Evolutionary conservation across 371 early-diverging fungal species (phyloP).

Genomic region (Rozella allomycis): DNA sequence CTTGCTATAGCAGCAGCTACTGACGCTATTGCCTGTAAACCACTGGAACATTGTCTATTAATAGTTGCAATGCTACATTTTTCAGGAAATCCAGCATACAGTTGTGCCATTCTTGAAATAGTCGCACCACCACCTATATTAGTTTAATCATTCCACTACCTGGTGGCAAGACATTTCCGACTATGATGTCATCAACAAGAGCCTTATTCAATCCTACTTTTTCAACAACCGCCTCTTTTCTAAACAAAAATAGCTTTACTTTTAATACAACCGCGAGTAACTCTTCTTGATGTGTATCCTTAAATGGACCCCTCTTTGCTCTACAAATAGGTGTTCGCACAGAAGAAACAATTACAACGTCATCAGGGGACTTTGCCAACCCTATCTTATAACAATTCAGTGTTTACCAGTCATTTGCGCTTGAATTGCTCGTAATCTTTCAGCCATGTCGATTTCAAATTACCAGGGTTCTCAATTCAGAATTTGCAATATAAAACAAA

Average conservation of each 20-base stretch:
- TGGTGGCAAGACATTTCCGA: constrained; percentile 79
- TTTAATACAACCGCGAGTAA: constrained; percentile 67
- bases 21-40: constrained; percentile 78
- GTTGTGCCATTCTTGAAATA: constrained; percentile 78
- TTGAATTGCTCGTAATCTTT: no score
- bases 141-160: no score
- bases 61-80: constrained; percentile 57
- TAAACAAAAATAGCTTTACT: constrained; percentile 17
- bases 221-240: constrained; percentile 29
- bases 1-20: constrained; percentile 74
- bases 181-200: constrained; percentile 77
- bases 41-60: constrained; percentile 93
- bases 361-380: constrained; percentile 60
- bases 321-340: constrained; percentile 72
- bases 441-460: no score
- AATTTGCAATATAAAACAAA: no score
- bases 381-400: no score
- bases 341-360: constrained; percentile 51
- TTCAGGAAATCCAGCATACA: constrained; percentile 58
- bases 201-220: constrained; percentile 64
- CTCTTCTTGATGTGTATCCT: constrained; percentile 73
- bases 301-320: constrained; percentile 80
- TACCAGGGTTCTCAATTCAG: no score
- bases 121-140: constrained; percentile 90
- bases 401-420: no score